Percentiles rank a stretch among this genome's conserved stretches.
These are phyloP conservation scores for Drosera spatulata DNA, from an alignment of 179 eudicot species.

Conservation along the genomic window DNA sequence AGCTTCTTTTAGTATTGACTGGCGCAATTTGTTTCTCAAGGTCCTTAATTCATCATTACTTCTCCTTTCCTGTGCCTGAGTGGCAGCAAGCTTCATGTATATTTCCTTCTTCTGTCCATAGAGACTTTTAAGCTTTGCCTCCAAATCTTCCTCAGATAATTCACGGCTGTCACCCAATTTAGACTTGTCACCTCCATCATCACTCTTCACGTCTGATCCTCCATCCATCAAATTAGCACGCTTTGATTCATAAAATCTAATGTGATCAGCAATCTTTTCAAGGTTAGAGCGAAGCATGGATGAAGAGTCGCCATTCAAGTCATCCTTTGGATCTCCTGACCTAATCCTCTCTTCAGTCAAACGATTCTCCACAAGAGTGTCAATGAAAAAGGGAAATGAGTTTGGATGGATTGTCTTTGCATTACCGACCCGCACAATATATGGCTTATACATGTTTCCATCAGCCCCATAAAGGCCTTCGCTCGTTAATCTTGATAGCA, in stretches of 20 bases:
- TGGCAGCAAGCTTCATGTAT: slow-evolving; percentile 56
- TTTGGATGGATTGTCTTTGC: slow-evolving; percentile 87
- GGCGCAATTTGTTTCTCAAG: slow-evolving; percentile 60
- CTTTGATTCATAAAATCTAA: slow-evolving; percentile 71
- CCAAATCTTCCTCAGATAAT: slow-evolving; percentile 56
- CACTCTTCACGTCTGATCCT: slow-evolving; percentile 26
- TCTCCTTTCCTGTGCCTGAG: slow-evolving; percentile 81
- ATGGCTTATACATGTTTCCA: slow-evolving; percentile 82
- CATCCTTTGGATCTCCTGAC: slow-evolving; percentile 30
- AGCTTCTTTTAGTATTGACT: slow-evolving; percentile 80
- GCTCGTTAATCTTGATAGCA: slow-evolving; percentile 79
- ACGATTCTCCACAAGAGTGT: slow-evolving; percentile 85
- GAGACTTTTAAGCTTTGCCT: slow-evolving; percentile 53
- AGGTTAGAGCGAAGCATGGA: slow-evolving; percentile 56
- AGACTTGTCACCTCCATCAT: slow-evolving; percentile 29
- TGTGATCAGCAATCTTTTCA: slow-evolving; percentile 78
- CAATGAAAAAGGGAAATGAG: slow-evolving; percentile 85
- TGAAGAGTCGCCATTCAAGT: slow-evolving; percentile 32
- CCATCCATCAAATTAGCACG: slow-evolving; percentile 73
- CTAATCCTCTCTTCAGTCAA: slow-evolving; percentile 47
- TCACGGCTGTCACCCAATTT: slow-evolving; percentile 39
- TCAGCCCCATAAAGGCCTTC: slow-evolving; percentile 83
- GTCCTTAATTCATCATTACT: slow-evolving; percentile 68
- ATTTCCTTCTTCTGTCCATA: slow-evolving; percentile 67
- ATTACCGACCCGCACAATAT: slow-evolving; percentile 98